Conservation (phyloP, 164 flowering plant genomes). For the Tetracentron sinense region DNA sequence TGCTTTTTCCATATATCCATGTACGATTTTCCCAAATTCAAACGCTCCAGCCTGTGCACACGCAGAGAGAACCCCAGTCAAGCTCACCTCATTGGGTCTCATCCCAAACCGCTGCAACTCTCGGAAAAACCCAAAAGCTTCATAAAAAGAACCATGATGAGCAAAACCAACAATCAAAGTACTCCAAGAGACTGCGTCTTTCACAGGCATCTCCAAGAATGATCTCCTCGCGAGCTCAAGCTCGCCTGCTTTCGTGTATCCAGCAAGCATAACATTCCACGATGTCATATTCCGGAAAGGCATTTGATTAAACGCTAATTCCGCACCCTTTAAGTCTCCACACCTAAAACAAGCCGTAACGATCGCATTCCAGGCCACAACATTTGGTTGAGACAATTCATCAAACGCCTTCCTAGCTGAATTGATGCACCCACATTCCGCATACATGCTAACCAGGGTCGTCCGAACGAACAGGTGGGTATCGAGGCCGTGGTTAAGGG, state of each 20-base stretch:
- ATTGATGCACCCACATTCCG: slow-evolving; percentile 33
- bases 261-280: slow-evolving; percentile 60
- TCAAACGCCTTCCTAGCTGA: slow-evolving; percentile 45
- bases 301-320: slow-evolving; percentile 36
- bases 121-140: slow-evolving; percentile 45
- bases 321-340: slow-evolving; percentile 37
- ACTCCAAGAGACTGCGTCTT: slow-evolving; percentile 65
- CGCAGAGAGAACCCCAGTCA: slow-evolving; percentile 57
- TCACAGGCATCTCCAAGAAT: slow-evolving; percentile 36
- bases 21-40: slow-evolving; percentile 48
- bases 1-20: slow-evolving; percentile 49
- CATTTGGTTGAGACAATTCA: slow-evolving; percentile 51
- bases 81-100: slow-evolving; percentile 55
- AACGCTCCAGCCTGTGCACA: slow-evolving; percentile 66
- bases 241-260: slow-evolving; percentile 49
- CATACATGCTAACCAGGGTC: slow-evolving; percentile 53
- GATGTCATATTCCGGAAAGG: slow-evolving; percentile 45
- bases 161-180: slow-evolving; percentile 67
- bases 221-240: slow-evolving; percentile 34
- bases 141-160: slow-evolving; percentile 45
- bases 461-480: slow-evolving; percentile 55
- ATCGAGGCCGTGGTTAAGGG: slow-evolving; percentile 34
- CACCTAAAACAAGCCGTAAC: slow-evolving; percentile 53
- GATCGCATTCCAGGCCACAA: slow-evolving; percentile 65
- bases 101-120: slow-evolving; percentile 33